Evolutionary conservation across 345 rosid species (phyloP), one percentile per base, ranked within the genome.

Genomic region (rapeseed (Brassica napus)): DNA sequence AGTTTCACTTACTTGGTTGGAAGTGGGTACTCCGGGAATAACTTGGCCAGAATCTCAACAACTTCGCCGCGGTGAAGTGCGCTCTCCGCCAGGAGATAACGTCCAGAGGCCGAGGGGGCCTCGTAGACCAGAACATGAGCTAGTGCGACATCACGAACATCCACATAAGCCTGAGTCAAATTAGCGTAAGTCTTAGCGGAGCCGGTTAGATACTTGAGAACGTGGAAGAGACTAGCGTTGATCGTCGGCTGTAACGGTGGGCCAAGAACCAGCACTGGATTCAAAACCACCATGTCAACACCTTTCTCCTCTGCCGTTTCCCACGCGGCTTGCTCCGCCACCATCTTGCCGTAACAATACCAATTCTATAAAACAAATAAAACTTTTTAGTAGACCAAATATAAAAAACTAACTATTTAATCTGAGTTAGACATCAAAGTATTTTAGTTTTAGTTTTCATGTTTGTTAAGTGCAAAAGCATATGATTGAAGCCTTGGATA

Each of bases 1-100:
- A 0, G 57, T 49, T 49, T 49, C 57, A 54, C 96, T 85, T 90
- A 95, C 99, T 86, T 91, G 89, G 92, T 90, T 11, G 99, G 99
- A 74, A 93, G 73, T 26, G 98, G 94, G 31, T 95, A 93, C 69
- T 91, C 97, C 0, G 97, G 99, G 87, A 90, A 95, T 81, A 93
- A 82, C 86, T 93, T 91, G 75, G 91, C 86, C 3, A 95, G 85
- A 77, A 95, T 95, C 65, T 90, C 97, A 68, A 93, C 99, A 71
- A 95, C 93, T n/a, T 95, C 97, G 0, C 96, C 98, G 0, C 98
- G 98, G 87, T 93, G 99, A 78, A 93, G 94, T 31, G 89, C 91
- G 1, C 87, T 88, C 83, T 91, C 99, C 3, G 93, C 91, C 9
- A 94, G 93, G 28, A 95, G 85, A 84, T 90, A 93, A 0, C 99